Evolutionary conservation across 2,329 filamentous ascomycete genomes (phyloP), one percentile per base, ranked within the genome.

Genomic region (Westerdykella aurantiaca): DNA sequence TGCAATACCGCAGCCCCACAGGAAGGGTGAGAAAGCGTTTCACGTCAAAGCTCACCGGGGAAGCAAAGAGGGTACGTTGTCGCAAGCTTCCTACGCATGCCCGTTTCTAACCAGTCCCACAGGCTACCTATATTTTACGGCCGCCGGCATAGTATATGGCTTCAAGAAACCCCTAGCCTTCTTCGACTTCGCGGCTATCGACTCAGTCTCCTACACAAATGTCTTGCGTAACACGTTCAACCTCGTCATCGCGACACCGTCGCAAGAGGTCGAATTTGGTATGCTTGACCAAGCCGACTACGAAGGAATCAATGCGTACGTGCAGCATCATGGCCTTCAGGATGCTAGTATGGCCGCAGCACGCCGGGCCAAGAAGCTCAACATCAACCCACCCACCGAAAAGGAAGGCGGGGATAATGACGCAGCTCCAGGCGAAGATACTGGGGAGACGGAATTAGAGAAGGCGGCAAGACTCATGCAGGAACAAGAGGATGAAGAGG

Each of bases 251-350:
- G 69, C 70, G 34, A 71, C 71, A 4, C 71, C 72, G 23, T 64
- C 66, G 1, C 72, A 79, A 53, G 80, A 83, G 50, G 70, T 80
- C 14, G 81, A 84, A 51, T 81, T 83, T 51, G 76, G 74, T 34
- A 83, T 83, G 80, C 68, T 84, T 34, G 81, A 84, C 50, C 80
- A 83, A 55, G 76, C 74, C 7, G 77, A 83, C 55, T 83, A 77
- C 51, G 69, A 72, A 0, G 79, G 78, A 13, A 83, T 84, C 38
- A 80, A 83, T 49, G 69, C 70, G 5, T 84, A 83, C 49, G 71
- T 83, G 45, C 80, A 80, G 60, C 70, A 72, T 23, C 79, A 83
- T 55, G 71, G 73, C 5, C 65, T 84, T 25, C 79, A 83, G 43
- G 81, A 84, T 56, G 78, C 80, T 2, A 81, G 78, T 56, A 70